A percentile compares a stretch with the other conserved stretches of the same genome.
These are phyloP conservation scores for Coniochaeta ligniaria DNA, from an alignment of 2,329 filamentous ascomycete genomes.

Conservation along the genomic window DNA sequence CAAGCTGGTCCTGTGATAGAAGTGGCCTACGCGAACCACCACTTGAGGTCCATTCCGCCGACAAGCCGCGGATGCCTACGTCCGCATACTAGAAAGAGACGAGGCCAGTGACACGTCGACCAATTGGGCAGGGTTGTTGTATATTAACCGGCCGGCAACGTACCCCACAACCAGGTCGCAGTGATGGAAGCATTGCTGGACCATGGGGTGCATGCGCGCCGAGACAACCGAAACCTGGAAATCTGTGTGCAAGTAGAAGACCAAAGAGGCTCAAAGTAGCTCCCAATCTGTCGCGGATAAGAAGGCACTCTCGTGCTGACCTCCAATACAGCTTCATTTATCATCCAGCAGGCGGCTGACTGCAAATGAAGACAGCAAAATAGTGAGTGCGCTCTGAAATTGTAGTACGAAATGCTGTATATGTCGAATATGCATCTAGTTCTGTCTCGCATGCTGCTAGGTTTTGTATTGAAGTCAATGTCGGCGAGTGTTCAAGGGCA, in stretches of 20 bases:
- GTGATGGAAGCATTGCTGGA: not conserved
- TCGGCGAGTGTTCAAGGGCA: not conserved
- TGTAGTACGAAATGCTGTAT: not conserved
- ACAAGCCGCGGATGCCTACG: not conserved
- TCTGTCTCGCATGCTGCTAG: not conserved
- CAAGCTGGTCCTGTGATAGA: not conserved
- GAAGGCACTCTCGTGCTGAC: not conserved
- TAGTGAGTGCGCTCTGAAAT: not conserved
- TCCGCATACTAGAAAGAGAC: constrained; percentile 1
- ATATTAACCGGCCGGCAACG: not conserved
- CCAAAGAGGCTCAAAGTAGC: not conserved
- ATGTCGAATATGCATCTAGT: not conserved
- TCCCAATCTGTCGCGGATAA: not conserved
- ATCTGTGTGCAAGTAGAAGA: not conserved
- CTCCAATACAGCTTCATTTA: not conserved
- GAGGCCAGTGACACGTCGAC: not conserved
- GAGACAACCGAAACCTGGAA: constrained; percentile 2
- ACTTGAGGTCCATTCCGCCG: not conserved
- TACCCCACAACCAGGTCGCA: constrained; percentile 1
- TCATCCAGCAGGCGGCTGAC: not conserved
- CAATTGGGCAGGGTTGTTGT: not conserved
- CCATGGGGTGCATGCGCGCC: not conserved
- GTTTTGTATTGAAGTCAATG: not conserved
- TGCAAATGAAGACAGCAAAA: not conserved
- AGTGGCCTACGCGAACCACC: not conserved